Evolutionary conservation across 2,329 filamentous ascomycete genomes (phyloP).

Genomic region (Sclerotinia spermophila): DNA sequence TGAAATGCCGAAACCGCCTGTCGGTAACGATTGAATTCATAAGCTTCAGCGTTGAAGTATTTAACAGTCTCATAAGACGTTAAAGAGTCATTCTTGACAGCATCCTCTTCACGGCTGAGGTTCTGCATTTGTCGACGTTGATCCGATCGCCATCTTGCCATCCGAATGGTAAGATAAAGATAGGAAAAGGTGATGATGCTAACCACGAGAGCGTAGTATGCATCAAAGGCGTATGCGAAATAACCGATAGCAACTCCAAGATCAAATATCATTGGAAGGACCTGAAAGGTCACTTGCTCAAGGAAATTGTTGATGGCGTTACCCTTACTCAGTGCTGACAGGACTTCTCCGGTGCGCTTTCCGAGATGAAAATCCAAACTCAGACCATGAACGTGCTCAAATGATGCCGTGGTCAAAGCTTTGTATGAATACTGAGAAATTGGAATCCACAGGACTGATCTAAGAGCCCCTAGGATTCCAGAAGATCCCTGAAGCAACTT

Average conservation of each 20-base stretch:
- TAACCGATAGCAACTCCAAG: constrained; percentile 79
- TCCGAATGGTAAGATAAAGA: constrained; percentile 91
- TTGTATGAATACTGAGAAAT: constrained; percentile 96
- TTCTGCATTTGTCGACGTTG: constrained; percentile 93
- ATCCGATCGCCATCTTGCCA: constrained; percentile 89
- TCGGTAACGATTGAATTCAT: constrained; percentile 72
- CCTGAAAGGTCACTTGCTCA: constrained; percentile 93
- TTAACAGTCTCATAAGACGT: constrained; percentile 97
- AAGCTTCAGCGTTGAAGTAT: constrained; percentile 81
- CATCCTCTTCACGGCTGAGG: constrained; percentile 89
- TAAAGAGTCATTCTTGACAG: constrained; percentile 97
- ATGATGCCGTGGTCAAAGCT: constrained; percentile 88
- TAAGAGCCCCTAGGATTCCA: constrained; percentile 76
- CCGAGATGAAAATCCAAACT: constrained; percentile 95
- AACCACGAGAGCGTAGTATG: constrained; percentile 86
- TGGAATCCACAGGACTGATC: constrained; percentile 89
- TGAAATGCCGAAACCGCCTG: constrained; percentile 69
- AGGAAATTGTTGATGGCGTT: constrained; percentile 95
- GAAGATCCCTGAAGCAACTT: constrained; percentile 84
- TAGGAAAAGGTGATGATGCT: constrained; percentile 92
- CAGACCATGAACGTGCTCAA: constrained; percentile 93
- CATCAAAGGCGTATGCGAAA: constrained; percentile 75
- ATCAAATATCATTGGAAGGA: constrained; percentile 92
- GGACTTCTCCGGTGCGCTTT: constrained; percentile 92
- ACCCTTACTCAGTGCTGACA: constrained; percentile 94